phyloP scores from a whole-genome alignment of 768 basidiomycete species.

The Lactarius hengduanensis region DNA sequence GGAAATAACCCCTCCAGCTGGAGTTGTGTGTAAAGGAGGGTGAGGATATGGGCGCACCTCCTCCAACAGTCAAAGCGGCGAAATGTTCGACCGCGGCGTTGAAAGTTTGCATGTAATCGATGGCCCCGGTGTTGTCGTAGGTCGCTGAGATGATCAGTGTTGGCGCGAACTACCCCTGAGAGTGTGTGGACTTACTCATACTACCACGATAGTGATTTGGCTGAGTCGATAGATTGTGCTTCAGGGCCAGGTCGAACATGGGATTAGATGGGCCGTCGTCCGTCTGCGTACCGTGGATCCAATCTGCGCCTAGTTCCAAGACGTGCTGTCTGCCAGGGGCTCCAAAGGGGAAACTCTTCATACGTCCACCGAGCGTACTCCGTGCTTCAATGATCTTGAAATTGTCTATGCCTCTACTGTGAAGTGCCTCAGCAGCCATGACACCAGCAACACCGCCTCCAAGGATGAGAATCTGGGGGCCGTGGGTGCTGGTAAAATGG shows the following conservation, averaged over 20 bases:
- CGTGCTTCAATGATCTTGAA: constrained; percentile 62
- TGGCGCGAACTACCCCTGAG: neutral
- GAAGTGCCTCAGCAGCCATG: constrained; percentile 60
- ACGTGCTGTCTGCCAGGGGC: constrained; percentile 38
- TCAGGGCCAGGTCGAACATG: constrained; percentile 54
- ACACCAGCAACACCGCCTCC: constrained; percentile 67
- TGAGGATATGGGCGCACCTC: constrained; percentile 39
- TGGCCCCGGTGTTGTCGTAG: constrained; percentile 50
- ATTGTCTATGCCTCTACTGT: constrained; percentile 52
- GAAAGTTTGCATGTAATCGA: constrained; percentile 49
- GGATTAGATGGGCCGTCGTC: constrained; percentile 56
- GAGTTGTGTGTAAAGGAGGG: neutral
- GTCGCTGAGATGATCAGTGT: constrained; percentile 40
- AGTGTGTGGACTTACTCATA: constrained; percentile 39
- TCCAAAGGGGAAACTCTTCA: constrained; percentile 50
- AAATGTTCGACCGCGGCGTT: constrained; percentile 43
- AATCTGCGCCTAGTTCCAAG: constrained; percentile 58
- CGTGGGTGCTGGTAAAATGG: constrained; percentile 28
- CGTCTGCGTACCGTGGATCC: constrained; percentile 54
- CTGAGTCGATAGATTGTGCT: constrained; percentile 49
- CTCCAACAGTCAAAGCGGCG: constrained; percentile 41
- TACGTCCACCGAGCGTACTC: constrained; percentile 58
- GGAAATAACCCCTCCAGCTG: neutral
- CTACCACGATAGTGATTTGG: constrained; percentile 45
- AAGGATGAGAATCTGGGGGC: constrained; percentile 51